A percentile compares a stretch with the other conserved stretches of the same genome.
phyloP scores from a whole-genome alignment of 2,329 filamentous ascomycete genomes.

The Botrytis byssoidea region DNA sequence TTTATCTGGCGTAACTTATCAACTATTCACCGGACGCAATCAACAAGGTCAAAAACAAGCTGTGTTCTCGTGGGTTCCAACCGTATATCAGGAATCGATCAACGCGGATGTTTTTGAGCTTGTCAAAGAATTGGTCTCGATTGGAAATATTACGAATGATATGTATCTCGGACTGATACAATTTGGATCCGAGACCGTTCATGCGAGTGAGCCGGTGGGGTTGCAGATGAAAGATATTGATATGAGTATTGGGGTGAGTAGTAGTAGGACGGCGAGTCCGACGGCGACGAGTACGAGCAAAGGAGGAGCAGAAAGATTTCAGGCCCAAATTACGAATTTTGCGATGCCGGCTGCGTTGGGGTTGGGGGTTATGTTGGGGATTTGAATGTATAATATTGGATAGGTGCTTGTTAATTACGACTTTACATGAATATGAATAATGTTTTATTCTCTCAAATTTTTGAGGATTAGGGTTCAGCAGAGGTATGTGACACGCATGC shows the following conservation, averaged over 20 bases:
- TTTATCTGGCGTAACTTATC: not conserved
- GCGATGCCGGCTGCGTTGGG: conserved; percentile 18
- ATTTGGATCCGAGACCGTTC: conserved; percentile 14
- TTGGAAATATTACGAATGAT: conserved; percentile 8
- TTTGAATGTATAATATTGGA: not conserved
- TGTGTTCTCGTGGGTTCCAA: conserved; percentile 11
- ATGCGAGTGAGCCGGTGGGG: not conserved
- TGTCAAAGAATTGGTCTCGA: not conserved
- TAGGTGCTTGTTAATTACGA: not conserved
- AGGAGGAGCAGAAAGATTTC: not conserved
- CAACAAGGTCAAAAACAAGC: conserved; percentile 17
- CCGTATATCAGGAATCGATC: conserved; percentile 6
- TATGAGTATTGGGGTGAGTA: conserved; percentile 8
- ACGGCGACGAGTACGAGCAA: conserved; percentile 7
- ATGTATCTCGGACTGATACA: conserved; percentile 16
- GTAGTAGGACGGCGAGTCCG: not conserved
- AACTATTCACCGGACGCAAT: conserved; percentile 6
- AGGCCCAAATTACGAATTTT: conserved; percentile 20
- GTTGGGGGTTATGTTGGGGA: conserved; percentile 2
- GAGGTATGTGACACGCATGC: not conserved
- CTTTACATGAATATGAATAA: conserved; percentile 2
- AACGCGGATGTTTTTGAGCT: conserved; percentile 10
- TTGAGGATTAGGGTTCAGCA: not conserved
- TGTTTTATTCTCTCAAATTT: not conserved
- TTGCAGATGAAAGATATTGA: conserved; percentile 9